These are phyloP conservation scores for Termitomyces sp. DNA, from an alignment of 1,284 basidiomycete genomes.

Conservation along the genomic window DNA sequence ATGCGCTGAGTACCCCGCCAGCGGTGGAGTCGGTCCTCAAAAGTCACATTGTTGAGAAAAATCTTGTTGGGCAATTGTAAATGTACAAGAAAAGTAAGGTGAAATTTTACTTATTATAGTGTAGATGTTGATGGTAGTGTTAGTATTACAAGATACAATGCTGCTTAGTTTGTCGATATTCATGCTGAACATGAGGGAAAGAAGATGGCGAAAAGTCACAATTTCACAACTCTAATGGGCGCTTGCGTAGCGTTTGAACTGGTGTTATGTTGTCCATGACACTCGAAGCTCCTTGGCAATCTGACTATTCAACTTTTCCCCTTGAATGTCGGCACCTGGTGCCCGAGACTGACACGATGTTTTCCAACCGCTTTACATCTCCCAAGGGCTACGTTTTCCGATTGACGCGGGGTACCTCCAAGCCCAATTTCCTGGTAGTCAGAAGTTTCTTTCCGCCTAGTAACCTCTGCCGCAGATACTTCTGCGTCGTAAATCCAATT, in stretches of 20 bases:
- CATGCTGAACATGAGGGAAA: not conserved
- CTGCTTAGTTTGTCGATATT: not conserved
- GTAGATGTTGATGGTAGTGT: conserved; percentile 6
- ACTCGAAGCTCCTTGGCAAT: conserved; percentile 13
- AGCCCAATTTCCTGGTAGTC: conserved; percentile 5
- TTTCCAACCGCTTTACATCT: conserved; percentile 9
- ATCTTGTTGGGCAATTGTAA: not conserved
- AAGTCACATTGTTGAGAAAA: conserved; percentile 8
- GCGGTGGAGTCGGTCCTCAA: conserved; percentile 4
- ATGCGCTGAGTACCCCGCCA: not conserved
- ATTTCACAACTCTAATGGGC: conserved; percentile 12
- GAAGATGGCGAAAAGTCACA: not conserved
- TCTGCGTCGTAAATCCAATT: conserved; percentile 49
- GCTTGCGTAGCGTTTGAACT: conserved; percentile 10
- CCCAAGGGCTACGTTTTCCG: conserved; percentile 15
- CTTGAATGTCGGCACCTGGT: conserved; percentile 1
- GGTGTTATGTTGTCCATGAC: conserved; percentile 11
- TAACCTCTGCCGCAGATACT: conserved; percentile 35
- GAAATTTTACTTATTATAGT: not conserved
- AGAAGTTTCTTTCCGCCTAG: conserved; percentile 8
- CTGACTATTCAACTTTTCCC: not conserved
- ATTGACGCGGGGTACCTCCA: conserved; percentile 8
- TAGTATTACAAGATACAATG: not conserved
- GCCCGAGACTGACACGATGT: conserved; percentile 17
- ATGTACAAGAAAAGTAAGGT: not conserved